phyloP scores from a whole-genome alignment of 2,329 filamentous ascomycete genomes.

The Meredithiella fracta region DNA sequence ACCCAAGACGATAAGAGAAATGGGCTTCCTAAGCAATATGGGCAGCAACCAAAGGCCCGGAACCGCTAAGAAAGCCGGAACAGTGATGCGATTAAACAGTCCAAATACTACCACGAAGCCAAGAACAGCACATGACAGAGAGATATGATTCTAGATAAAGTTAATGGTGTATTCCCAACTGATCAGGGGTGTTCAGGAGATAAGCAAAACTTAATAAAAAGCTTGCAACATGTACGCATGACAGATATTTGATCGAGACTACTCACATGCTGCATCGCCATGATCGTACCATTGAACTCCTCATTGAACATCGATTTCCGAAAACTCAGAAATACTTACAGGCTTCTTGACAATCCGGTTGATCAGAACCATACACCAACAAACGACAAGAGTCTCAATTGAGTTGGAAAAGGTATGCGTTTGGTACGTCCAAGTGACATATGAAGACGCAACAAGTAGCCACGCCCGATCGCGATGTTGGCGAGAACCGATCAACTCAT shows the following conservation, averaged over 20 bases:
- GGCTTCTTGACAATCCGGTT: slow-evolving; percentile 67
- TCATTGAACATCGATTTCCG: too few relatives aligned
- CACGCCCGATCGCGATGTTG: slow-evolving; percentile 58
- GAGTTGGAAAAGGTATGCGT: slow-evolving; percentile 98
- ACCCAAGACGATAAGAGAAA: slow-evolving; percentile 45
- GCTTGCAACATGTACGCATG: too few relatives aligned
- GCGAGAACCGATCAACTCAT: slow-evolving; percentile 70
- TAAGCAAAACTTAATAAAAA: background rate
- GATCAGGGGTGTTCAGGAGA: background rate
- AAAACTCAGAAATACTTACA: slow-evolving; percentile 39
- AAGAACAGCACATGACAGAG: slow-evolving; percentile 59
- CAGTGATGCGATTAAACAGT: slow-evolving; percentile 91
- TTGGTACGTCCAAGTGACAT: slow-evolving; percentile 98
- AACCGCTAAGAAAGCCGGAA: slow-evolving; percentile 79
- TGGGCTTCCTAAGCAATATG: slow-evolving; percentile 63
- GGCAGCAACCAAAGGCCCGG: slow-evolving; percentile 71
- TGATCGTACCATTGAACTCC: too few relatives aligned
- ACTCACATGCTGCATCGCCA: background rate
- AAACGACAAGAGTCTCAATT: slow-evolving; percentile 78
- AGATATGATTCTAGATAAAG: slow-evolving; percentile 47
- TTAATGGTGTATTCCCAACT: slow-evolving; percentile 15
- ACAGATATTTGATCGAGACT: too few relatives aligned
- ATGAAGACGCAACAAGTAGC: slow-evolving; percentile 80
- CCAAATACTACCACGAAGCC: slow-evolving; percentile 72
- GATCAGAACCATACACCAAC: slow-evolving; percentile 86